phyloP scores from a whole-genome alignment of 345 rosid genomes.

The Eutrema yunnanense region DNA sequence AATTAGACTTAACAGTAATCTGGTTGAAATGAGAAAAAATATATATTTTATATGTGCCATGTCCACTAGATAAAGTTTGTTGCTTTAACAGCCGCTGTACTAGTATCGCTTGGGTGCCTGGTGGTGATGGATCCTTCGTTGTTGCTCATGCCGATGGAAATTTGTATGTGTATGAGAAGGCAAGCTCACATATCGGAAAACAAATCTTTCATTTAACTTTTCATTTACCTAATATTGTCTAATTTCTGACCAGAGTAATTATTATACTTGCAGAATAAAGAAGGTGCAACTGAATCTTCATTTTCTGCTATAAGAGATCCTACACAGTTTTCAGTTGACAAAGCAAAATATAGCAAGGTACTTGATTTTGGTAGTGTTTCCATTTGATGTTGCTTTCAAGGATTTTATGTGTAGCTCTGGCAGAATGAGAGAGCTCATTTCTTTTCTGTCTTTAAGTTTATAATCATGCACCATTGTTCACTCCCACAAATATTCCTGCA shows the following conservation, averaged over 20 bases:
- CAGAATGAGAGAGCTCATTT: neutral
- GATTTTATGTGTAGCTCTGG: neutral
- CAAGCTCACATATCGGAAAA: conserved; percentile 34
- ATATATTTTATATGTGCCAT: neutral
- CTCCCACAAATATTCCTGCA: conserved; percentile 35
- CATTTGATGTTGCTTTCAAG: neutral
- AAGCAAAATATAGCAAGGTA: conserved; percentile 92
- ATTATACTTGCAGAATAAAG: conserved; percentile 56
- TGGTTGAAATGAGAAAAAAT: neutral
- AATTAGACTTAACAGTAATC: neutral
- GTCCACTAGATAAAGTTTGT: neutral
- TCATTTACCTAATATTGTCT: neutral
- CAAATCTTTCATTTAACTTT: neutral
- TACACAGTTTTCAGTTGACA: conserved; percentile 79
- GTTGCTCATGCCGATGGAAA: conserved; percentile 98
- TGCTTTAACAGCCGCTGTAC: conserved; percentile 74
- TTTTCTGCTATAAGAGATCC: conserved; percentile 83
- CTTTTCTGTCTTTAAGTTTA: conserved; percentile 4
- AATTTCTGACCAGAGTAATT: neutral
- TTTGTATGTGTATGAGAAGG: conserved; percentile 92
- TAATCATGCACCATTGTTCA: conserved; percentile 9
- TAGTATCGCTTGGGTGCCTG: conserved; percentile 89
- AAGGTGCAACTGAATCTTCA: conserved; percentile 87
- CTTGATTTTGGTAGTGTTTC: neutral
- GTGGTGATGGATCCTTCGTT: conserved; percentile 84